Percentiles rank a stretch among this genome's conserved stretches.
Conservation (phyloP, 2,329 filamentous ascomycete species). For the Daldinia sp. region DNA sequence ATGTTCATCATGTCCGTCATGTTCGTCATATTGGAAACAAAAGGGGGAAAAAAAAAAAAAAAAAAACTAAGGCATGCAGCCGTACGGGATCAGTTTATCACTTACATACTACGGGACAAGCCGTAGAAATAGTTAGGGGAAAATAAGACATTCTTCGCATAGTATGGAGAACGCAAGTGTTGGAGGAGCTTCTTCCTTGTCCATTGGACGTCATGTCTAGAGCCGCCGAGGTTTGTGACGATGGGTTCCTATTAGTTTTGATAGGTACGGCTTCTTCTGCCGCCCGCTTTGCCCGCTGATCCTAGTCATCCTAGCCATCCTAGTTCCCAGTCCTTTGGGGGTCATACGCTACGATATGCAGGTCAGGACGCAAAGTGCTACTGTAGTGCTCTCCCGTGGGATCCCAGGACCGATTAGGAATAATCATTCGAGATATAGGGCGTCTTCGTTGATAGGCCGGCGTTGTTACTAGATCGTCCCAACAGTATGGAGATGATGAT, state of each 20-base stretch:
- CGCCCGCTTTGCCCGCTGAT: slow-evolving; percentile 18
- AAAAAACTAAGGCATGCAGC: slow-evolving; percentile 17
- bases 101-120: slow-evolving; percentile 19
- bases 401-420: slow-evolving; percentile 15
- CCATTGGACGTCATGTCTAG: slow-evolving; percentile 21
- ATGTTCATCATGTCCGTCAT: neutral
- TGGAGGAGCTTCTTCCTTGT: slow-evolving; percentile 32
- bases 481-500: too few relatives aligned
- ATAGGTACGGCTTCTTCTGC: slow-evolving; percentile 33
- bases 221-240: slow-evolving; percentile 31
- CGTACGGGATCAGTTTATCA: slow-evolving; percentile 12
- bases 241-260: slow-evolving; percentile 20
- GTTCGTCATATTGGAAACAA: too few relatives aligned
- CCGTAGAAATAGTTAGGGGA: slow-evolving; percentile 18
- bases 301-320: slow-evolving; percentile 12
- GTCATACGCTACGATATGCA: slow-evolving; percentile 24
- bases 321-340: slow-evolving; percentile 1
- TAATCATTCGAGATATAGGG: slow-evolving; percentile 5
- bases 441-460: neutral
- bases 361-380: slow-evolving; percentile 22
- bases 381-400: slow-evolving; percentile 7
- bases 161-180: slow-evolving; percentile 10
- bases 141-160: slow-evolving; percentile 4
- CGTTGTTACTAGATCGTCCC: neutral
- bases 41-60: too few relatives aligned